Percentiles rank a stretch among this genome's conserved stretches.
phyloP scores from a whole-genome alignment of 495 filamentous ascomycete genomes.

The Daldinia bambusicola region DNA sequence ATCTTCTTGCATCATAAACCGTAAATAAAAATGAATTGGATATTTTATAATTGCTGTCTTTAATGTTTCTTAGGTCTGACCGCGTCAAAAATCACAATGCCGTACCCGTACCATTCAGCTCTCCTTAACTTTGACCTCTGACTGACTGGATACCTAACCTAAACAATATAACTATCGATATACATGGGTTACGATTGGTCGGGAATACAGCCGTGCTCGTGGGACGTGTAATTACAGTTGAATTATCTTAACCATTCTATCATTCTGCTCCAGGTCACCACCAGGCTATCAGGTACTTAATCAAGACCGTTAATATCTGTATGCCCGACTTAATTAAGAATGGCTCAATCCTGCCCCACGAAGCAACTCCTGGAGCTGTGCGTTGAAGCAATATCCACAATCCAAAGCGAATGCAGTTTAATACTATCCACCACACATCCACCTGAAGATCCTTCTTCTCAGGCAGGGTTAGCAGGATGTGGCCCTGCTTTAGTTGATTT shows the following conservation, averaged over 20 bases:
- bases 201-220: neutral
- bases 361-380: constrained; percentile 41
- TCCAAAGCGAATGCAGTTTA: constrained; percentile 45
- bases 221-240: too few species aligned
- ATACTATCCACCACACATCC: constrained; percentile 25
- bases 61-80: too few species aligned
- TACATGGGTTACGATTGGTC: neutral
- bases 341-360: constrained; percentile 36
- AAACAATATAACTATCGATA: constrained; percentile 2
- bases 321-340: too few species aligned
- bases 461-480: constrained; percentile 49
- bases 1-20: too few species aligned
- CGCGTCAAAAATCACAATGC: too few species aligned
- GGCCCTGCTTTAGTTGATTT: constrained; percentile 51
- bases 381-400: constrained; percentile 32
- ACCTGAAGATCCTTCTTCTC: constrained; percentile 20
- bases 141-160: neutral
- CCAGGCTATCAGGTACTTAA: too few species aligned
- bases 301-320: too few species aligned
- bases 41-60: too few species aligned
- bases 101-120: too few species aligned
- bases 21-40: too few species aligned
- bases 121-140: neutral
- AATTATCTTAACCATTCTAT: too few species aligned
- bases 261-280: too few species aligned